phyloP scores from a whole-genome alignment of 257 asterid genomes.

The Thymus quinquecostatus region DNA sequence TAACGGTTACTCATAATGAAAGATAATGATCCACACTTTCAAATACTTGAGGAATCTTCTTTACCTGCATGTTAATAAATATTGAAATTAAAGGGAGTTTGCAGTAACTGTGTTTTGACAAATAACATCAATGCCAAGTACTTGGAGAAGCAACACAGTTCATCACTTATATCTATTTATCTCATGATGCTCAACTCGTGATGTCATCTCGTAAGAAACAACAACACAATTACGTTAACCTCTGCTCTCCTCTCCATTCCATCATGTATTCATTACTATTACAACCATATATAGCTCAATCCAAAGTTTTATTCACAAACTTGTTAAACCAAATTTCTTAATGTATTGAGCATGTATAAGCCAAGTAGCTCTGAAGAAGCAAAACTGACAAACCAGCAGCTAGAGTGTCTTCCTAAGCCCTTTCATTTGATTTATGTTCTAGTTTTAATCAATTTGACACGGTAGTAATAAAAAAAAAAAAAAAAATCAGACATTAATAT shows the following conservation, averaged over 20 bases:
- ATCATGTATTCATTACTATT: not conserved
- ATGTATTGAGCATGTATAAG: not conserved
- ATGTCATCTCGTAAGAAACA: not conserved
- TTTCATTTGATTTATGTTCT: not conserved
- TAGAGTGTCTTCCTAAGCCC: too few relatives aligned
- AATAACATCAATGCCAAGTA: not conserved
- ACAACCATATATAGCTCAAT: not conserved
- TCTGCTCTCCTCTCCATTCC: not conserved
- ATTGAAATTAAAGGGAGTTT: not conserved
- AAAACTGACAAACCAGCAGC: not conserved
- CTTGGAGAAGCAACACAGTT: not conserved
- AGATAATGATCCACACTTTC: constrained; percentile 44
- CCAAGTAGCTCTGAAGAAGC: not conserved
- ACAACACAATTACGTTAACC: not conserved
- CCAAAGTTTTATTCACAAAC: not conserved
- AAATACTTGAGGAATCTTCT: constrained; percentile 51
- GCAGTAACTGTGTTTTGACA: not conserved
- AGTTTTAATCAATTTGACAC: not conserved
- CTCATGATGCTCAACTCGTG: not conserved
- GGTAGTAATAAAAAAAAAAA: too few relatives aligned
- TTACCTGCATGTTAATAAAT: constrained; percentile 39
- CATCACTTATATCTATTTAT: not conserved
- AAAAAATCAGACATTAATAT: not conserved
- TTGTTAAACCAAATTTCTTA: not conserved
- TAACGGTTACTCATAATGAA: constrained; percentile 44